Evolutionary conservation across 1,284 basidiomycete genomes (phyloP).

Genomic region (Anthracocystis panici-leucophaei): DNA sequence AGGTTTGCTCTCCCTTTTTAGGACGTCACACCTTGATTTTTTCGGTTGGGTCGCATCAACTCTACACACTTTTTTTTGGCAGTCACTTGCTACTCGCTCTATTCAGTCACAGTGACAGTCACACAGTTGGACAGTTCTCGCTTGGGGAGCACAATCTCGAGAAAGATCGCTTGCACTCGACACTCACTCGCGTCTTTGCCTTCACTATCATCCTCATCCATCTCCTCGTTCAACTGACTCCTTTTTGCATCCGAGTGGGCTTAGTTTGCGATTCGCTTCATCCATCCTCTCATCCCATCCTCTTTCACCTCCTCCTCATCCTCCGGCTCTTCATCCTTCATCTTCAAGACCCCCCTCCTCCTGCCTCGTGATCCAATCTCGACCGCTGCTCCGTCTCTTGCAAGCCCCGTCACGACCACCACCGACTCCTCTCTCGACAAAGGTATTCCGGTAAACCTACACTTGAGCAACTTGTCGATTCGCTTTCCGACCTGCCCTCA

Average conservation of each 20-base stretch:
- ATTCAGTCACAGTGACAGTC: slow-evolving; percentile 3
- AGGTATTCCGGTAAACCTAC: not conserved
- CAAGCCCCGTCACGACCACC: not conserved
- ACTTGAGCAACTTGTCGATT: not conserved
- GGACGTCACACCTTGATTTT: slow-evolving; percentile 10
- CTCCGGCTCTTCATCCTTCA: not conserved
- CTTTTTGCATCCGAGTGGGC: not conserved
- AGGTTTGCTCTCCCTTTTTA: slow-evolving; percentile 1
- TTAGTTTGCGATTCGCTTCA: not conserved
- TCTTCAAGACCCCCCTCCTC: not conserved
- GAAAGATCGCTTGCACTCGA: not conserved
- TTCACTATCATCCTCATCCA: slow-evolving; percentile 9
- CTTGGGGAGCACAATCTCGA: slow-evolving; percentile 5
- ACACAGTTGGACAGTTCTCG: slow-evolving; percentile 13
- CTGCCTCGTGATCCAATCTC: not conserved
- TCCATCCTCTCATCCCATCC: not conserved
- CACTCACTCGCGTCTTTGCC: not conserved
- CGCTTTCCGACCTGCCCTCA: not conserved
- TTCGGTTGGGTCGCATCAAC: slow-evolving; percentile 4
- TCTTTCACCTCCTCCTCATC: not conserved
- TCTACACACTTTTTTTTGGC: slow-evolving; percentile 7
- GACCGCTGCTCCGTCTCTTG: slow-evolving; percentile 4
- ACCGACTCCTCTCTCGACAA: not conserved
- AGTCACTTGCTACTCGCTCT: not conserved
- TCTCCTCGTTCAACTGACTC: slow-evolving; percentile 3